Evolutionary conservation across 2,329 filamentous ascomycete species (phyloP), one percentile per base, ranked within the genome.

Genomic region (Lasiodiplodia citricola): DNA sequence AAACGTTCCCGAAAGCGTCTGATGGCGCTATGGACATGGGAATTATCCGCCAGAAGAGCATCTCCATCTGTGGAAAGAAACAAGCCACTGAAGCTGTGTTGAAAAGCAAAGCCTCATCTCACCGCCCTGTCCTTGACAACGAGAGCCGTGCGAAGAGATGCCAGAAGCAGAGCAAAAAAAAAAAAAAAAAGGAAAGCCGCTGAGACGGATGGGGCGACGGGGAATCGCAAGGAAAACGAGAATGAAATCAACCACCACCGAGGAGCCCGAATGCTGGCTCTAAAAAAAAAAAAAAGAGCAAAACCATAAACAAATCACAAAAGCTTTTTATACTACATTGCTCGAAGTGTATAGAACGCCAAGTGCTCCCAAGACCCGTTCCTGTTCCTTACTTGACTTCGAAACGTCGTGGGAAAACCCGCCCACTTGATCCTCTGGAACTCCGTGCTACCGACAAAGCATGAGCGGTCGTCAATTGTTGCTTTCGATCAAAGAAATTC

Each of bases 241-340:
- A 66, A 50, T 50, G 41, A 31, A 41, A 60, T 41, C 44, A 67
- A 52, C 58, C 65, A 41, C 65, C 65, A 47, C 55, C 28, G 55
- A 67, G 65, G 55, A 60, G 65, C 65, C 54, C 28, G 38, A 52
- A 67, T 54, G 65, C 65, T 38, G 56, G 65, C 56, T 67, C 65
- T 60, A 60, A n/a, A 67, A 67, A 52, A 31, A 44, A 38, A 37
- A 37, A 52, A 44, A 44, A 38, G 11, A 4, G 5, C 23, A 50
- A 60, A 57, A 16, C 21, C 35, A 25, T 21, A 67, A 60, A 64
- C 55, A 55, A 66, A 57, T 37, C 44, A 41, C 47, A 38, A 31
- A 64, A 67, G 65, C 65, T 67, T 67, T 67, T 67, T 67, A 67
- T 67, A 64, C 60, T 64, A 67, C 65, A 67, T 57, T 37, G 55